A percentile compares a stretch with the other conserved stretches of the same genome.
Conservation (phyloP, 2,329 filamentous ascomycete species). For the Madurella fahalii region DNA sequence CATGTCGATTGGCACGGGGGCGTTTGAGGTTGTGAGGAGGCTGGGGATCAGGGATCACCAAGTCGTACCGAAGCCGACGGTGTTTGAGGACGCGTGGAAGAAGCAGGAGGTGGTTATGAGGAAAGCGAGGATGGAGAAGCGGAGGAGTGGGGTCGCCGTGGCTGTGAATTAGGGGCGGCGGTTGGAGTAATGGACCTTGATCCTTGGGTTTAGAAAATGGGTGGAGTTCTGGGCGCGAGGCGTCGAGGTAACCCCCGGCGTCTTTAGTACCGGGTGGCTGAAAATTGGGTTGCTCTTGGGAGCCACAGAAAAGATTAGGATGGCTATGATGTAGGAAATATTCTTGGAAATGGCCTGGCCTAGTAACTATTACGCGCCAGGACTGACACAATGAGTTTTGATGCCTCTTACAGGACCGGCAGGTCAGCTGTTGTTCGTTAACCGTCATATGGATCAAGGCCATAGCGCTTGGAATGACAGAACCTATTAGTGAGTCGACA, state of each 20-base stretch:
- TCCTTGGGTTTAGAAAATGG: background rate
- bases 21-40: constrained; percentile 80
- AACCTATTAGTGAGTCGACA: too few species aligned
- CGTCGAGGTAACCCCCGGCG: background rate
- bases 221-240: background rate
- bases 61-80: constrained; percentile 55
- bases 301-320: too few species aligned
- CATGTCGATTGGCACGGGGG: constrained; percentile 85
- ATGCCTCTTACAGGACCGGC: too few species aligned
- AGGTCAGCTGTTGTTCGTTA: too few species aligned
- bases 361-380: too few species aligned
- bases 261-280: background rate
- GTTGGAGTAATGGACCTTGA: background rate
- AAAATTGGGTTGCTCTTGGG: background rate
- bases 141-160: constrained; percentile 12
- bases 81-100: constrained; percentile 68
- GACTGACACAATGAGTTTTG: too few species aligned
- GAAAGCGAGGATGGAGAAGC: constrained; percentile 18
- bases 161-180: background rate
- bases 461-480: too few species aligned
- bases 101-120: constrained; percentile 27
- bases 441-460: too few species aligned
- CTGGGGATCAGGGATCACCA: constrained; percentile 62
- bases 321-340: too few species aligned
- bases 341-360: too few species aligned